phyloP scores from a whole-genome alignment of 208 protist species.

The Tritrichomonas foetus region DNA sequence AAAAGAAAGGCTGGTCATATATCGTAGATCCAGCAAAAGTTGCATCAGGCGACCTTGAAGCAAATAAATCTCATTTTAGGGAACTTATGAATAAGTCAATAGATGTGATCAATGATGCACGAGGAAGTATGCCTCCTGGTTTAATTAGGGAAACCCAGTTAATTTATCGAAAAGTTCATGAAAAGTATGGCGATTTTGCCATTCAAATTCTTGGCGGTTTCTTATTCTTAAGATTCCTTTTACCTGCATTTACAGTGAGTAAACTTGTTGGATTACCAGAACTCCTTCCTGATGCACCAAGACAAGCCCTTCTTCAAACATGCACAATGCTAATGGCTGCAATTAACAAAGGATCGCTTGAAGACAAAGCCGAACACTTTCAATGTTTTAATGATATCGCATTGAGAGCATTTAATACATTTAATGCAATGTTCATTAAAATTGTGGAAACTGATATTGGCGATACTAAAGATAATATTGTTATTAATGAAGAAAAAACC shows the following conservation, averaged over 20 bases:
- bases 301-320: not conserved
- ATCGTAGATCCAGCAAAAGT: not conserved
- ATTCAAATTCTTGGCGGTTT: not conserved
- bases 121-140: not conserved
- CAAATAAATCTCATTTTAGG: not conserved
- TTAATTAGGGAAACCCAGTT: not conserved
- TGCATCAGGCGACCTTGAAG: not conserved
- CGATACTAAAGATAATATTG: not conserved
- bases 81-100: not conserved
- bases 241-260: not conserved
- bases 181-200: constrained; percentile 5
- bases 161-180: not conserved
- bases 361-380: not conserved
- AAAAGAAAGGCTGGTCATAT: not conserved
- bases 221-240: not conserved
- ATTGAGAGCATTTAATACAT: not conserved
- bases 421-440: not conserved
- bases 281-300: not conserved
- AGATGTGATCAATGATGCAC: not conserved
- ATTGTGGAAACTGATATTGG: not conserved
- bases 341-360: not conserved
- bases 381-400: not conserved
- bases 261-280: not conserved
- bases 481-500: too few species aligned
- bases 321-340: not conserved